Conservation (phyloP, 1,139 yeast genomes). For the Geotrichum citri-aurantii region DNA sequence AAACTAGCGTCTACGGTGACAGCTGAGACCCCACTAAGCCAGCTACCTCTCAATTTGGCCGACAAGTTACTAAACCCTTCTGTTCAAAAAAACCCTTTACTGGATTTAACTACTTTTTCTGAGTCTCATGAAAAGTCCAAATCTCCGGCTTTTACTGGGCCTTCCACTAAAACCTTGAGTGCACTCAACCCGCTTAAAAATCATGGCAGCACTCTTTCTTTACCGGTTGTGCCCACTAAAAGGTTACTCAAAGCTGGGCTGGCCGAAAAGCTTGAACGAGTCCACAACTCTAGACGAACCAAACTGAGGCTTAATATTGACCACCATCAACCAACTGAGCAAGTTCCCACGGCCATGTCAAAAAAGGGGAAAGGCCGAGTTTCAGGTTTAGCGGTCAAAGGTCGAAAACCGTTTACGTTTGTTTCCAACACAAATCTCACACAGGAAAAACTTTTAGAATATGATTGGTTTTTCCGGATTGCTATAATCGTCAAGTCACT, state of each 20-base stretch:
- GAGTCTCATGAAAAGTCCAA: background rate
- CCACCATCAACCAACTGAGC: background rate
- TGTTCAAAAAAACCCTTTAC: background rate
- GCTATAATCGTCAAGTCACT: constrained; percentile 58
- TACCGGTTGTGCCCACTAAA: background rate
- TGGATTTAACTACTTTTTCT: background rate
- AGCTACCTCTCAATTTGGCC: background rate
- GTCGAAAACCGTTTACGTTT: background rate
- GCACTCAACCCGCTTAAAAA: background rate
- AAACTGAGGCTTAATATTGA: background rate
- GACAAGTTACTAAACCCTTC: background rate
- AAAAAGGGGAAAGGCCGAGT: background rate
- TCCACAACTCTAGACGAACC: background rate
- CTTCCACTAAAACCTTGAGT: background rate
- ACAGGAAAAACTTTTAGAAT: background rate
- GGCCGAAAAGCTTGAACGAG: background rate
- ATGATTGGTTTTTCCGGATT: constrained; percentile 47
- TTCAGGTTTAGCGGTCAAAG: background rate
- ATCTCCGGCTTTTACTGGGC: background rate
- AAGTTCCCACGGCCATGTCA: background rate
- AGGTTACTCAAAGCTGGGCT: background rate
- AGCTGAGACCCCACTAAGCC: background rate
- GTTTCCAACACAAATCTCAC: background rate
- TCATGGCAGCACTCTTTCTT: background rate
- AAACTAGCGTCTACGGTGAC: background rate